Percentiles rank a stretch among this genome's conserved stretches.
phyloP scores from a whole-genome alignment of 2,329 filamentous ascomycete genomes.

The Ophiostoma populinum region DNA sequence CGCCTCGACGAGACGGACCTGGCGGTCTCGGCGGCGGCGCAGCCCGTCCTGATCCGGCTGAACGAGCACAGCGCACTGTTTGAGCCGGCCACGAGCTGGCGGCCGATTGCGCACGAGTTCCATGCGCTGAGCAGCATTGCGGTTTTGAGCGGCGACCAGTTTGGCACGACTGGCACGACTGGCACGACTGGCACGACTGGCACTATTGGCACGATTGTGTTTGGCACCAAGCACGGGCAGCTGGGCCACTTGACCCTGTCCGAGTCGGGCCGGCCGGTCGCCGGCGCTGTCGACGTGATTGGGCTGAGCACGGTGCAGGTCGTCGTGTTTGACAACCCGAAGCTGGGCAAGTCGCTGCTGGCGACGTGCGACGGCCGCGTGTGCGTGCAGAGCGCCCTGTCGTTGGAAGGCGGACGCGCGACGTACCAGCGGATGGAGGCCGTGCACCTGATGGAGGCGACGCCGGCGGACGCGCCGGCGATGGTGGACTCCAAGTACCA shows the following conservation, averaged over 20 bases:
- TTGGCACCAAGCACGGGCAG: conserved; percentile 36
- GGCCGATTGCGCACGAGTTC: too few relatives aligned
- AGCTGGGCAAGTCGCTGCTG: conserved; percentile 19
- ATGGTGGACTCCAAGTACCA: too few relatives aligned
- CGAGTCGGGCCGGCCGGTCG: conserved; percentile 11
- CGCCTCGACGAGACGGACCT: conserved; percentile 5
- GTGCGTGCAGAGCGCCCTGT: conserved; percentile 23
- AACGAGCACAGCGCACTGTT: too few relatives aligned
- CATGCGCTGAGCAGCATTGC: conserved; percentile 32
- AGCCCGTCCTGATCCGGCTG: neutral
- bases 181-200: conserved; percentile 13
- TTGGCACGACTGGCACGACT: conserved; percentile 14
- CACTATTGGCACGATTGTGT: conserved; percentile 18
- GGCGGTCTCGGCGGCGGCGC: neutral
- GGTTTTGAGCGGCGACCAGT: conserved; percentile 1
- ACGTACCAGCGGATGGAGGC: conserved; percentile 24
- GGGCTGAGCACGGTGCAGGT: conserved; percentile 14
- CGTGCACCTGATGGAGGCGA: conserved; percentile 32
- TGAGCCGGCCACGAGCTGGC: too few relatives aligned
- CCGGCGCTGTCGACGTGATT: conserved; percentile 14
- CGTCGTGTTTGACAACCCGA: conserved; percentile 10
- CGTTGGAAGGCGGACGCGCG: conserved; percentile 12
- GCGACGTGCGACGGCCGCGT: conserved; percentile 32
- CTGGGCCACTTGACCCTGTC: conserved; percentile 23
- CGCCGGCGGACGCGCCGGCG: too few relatives aligned